Conservation (phyloP, 345 rosid genomes). For the Geranium rotundifolium region DNA sequence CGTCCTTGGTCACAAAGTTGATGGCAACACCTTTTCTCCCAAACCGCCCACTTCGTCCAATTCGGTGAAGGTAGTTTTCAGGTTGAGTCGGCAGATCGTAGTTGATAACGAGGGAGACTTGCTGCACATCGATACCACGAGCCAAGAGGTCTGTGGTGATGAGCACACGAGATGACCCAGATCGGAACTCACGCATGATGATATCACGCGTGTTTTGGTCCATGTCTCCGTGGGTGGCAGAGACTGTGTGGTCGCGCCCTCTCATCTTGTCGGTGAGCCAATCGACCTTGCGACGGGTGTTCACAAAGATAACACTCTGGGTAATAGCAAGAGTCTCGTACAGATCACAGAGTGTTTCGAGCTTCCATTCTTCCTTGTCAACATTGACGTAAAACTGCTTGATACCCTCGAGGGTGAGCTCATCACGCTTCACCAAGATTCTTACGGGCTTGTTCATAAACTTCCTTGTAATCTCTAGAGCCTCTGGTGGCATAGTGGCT, state of each 20-base stretch:
- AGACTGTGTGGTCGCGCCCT: slow-evolving; percentile 15
- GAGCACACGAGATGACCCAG: slow-evolving; percentile 26
- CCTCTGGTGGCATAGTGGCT: slow-evolving; percentile 25
- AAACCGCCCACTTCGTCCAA: slow-evolving; percentile 12
- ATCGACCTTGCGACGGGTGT: slow-evolving; percentile 24
- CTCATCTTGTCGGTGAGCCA: slow-evolving; percentile 25
- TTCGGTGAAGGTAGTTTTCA: slow-evolving; percentile 26
- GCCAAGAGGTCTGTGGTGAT: slow-evolving; percentile 27
- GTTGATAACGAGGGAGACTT: slow-evolving; percentile 31
- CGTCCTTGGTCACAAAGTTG: slow-evolving; percentile 14
- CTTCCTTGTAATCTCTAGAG: slow-evolving; percentile 22
- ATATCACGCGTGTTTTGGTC: too few species aligned
- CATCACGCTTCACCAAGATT: slow-evolving; percentile 3
- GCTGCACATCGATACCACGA: slow-evolving; percentile 30
- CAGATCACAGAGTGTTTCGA: slow-evolving; percentile 21
- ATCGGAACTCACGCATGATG: slow-evolving; percentile 21
- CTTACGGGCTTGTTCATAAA: slow-evolving; percentile 22
- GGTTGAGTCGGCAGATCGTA: slow-evolving; percentile 27
- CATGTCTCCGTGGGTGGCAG: too few species aligned
- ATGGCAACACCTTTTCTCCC: slow-evolving; percentile 24
- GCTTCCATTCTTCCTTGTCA: slow-evolving; percentile 23
- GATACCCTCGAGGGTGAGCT: slow-evolving; percentile 23
- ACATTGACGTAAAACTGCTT: slow-evolving; percentile 19
- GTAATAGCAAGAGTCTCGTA: too few species aligned
- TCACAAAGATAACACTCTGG: slow-evolving; percentile 20